Percentiles rank a stretch among this genome's conserved stretches.
These are phyloP conservation scores for Dioscorea alata DNA, from an alignment of 106 monocot genomes.

Conservation along the genomic window DNA sequence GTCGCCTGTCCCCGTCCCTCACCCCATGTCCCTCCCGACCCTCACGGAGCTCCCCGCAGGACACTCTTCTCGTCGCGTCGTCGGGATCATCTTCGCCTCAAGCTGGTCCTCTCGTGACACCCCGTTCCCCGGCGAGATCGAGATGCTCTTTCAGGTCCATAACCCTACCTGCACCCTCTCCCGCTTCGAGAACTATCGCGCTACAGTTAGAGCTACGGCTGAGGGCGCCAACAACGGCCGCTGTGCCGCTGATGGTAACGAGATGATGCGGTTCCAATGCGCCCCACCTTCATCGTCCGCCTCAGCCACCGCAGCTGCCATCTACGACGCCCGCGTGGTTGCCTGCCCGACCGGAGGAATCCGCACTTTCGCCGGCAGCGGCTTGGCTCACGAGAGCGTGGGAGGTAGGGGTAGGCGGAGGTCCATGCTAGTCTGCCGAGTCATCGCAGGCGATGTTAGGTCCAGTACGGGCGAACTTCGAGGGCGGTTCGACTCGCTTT, in stretches of 20 bases:
- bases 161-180: slow-evolving; percentile 51
- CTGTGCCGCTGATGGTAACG: slow-evolving; percentile 84
- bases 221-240: slow-evolving; percentile 27
- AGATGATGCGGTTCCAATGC: slow-evolving; percentile 83
- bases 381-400: slow-evolving; percentile 43
- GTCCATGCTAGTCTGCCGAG: slow-evolving; percentile 73
- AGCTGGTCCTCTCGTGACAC: slow-evolving; percentile 46
- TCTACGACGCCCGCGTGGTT: slow-evolving; percentile 23
- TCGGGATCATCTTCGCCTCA: slow-evolving; percentile 76
- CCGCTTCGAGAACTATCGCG: slow-evolving; percentile 80
- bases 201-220: slow-evolving; percentile 29
- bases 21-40: slow-evolving; percentile 15
- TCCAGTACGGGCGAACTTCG: slow-evolving; percentile 1
- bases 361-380: slow-evolving; percentile 65
- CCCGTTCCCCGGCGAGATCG: slow-evolving; percentile 54
- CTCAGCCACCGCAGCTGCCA: background rate
- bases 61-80: slow-evolving; percentile 68
- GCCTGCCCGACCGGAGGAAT: slow-evolving; percentile 14
- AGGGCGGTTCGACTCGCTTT: slow-evolving; percentile 33
- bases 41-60: slow-evolving; percentile 47
- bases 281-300: slow-evolving; percentile 5
- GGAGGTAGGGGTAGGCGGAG: slow-evolving; percentile 26
- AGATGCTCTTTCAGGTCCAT: slow-evolving; percentile 76
- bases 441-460: slow-evolving; percentile 65
- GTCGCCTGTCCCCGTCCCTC: background rate